Base-by-base conservation (phyloP, 1,284 basidiomycete genomes). In the Ceratobasidium sp. region DNA sequence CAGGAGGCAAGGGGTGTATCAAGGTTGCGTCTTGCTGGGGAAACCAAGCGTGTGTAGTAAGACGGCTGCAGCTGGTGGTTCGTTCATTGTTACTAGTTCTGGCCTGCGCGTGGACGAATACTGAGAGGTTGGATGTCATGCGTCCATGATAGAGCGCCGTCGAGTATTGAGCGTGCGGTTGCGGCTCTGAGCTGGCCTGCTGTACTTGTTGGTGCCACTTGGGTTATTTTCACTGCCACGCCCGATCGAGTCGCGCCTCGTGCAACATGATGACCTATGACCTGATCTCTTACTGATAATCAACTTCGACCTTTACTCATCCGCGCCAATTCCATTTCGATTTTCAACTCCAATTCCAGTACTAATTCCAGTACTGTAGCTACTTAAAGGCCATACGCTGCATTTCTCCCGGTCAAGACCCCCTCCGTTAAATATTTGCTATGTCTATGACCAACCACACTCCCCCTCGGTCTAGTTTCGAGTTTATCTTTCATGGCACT, bases 401-500 rank as follows among this genome's bases (percentile, higher is more conserved):
- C 23, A 26, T 46, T 33, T 18, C 20, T 20, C 7, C 10, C 61
- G 13, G 9, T 42, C 58, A 26, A 46, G 56, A 18, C 70, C 42
- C 23, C 18, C 13, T 40, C 56, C 33, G 33, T 33, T 33, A 33
- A 33, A 33, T 33, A 33, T n/a, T 10, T 12, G 44, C 10, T 23
- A 72, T 72, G 70, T 20, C 33, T 49, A 15, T 18, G 6, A 39
- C 55, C 15, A 28, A 15, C 40, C 5, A 10, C 61, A 13, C 7
- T 39, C 44, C 61, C 15, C 39, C 61, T 10, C 26, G 13, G 18
- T 44, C 61, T 26, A 55, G 10, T 42, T 78, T 80, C 26, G 92
- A 94, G 83, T 84, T 94, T 78, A 90, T 94, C 79, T 93, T 94
- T 82, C 89, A 94, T 40, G 92, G 92, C 76, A 94, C 92, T 49